Evolutionary conservation across 306 rosid genomes (phyloP), one percentile per base, ranked within the genome.

Genomic region (Trifolium fragiferum): DNA sequence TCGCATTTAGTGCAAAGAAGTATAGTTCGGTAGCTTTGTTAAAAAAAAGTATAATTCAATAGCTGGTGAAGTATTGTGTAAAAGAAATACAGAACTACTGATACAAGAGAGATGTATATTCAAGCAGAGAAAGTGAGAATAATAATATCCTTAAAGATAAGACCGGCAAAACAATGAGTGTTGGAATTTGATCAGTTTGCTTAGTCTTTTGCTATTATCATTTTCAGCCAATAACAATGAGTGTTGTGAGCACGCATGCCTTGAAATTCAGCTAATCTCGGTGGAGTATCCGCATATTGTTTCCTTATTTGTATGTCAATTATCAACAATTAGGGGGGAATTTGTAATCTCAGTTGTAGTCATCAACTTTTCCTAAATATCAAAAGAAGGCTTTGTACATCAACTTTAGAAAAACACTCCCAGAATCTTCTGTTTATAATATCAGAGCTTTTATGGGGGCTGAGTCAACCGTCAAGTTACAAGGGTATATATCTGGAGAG

Each of bases 101-200:
- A 18, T 16, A 8, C 23, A 51, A 51, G 23, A 51, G 25, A 18
- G 58, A 18, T 51, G 58, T 2, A 51, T 8, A 51, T 8, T 25
- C 58, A 51, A 18, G 58, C 58, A 51, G 58, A 51, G 58, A 0
- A n/a, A 51, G 25, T 51, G 58, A 51, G 10, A 51, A 51, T 8
- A 51, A 16, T 16, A 16, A 51, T n/a, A 51, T 51, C 10, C 58
- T 16, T 16, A 18, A 8, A 16, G 58, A 18, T 51, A 51, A 51
- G 25, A 51, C 23, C 1, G n/a, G n/a, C n/a, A n/a, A n/a, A n/a
- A n/a, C n/a, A n/a, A n/a, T n/a, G n/a, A n/a, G n/a, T n/a, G n/a
- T n/a, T n/a, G n/a, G n/a, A n/a, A n/a, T 51, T 51, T 51, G 58
- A 51, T 18, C 58, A 51, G 58, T 51, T 51, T 51, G 25, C 58